phyloP scores from a whole-genome alignment of 2,329 filamentous ascomycete species.

The Parastagonospora avenae region DNA sequence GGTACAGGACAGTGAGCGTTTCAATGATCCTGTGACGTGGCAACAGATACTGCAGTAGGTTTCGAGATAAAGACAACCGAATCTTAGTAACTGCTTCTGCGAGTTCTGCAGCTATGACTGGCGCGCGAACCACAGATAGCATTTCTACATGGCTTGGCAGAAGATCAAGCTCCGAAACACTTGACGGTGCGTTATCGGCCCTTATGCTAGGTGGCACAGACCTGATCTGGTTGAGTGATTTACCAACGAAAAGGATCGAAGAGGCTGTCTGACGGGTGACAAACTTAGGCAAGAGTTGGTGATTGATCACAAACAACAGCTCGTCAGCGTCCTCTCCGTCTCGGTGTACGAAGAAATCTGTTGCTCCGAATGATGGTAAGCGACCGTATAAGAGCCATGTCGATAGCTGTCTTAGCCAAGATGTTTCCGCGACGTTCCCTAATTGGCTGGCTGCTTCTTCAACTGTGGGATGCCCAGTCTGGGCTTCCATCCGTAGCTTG shows the following conservation, averaged over 20 bases:
- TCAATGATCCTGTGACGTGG: constrained; percentile 78
- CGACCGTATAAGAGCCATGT: constrained; percentile 91
- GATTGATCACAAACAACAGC: constrained; percentile 31
- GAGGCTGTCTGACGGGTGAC: constrained; percentile 74
- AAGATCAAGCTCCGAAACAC: constrained; percentile 60
- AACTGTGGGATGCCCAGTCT: constrained; percentile 88
- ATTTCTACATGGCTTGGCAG: constrained; percentile 71
- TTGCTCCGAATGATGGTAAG: constrained; percentile 73
- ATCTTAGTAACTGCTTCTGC: constrained; percentile 76
- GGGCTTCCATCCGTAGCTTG: constrained; percentile 72
- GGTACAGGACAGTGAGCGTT: constrained; percentile 75
- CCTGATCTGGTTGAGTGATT: constrained; percentile 83
- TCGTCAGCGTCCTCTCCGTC: constrained; percentile 43
- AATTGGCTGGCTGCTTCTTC: constrained; percentile 76
- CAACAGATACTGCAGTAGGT: constrained; percentile 79
- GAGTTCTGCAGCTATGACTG: constrained; percentile 74
- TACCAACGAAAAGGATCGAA: constrained; percentile 89
- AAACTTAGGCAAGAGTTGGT: constrained; percentile 74
- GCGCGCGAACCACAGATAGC: constrained; percentile 71
- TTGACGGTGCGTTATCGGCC: constrained; percentile 30
- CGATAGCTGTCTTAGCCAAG: constrained; percentile 89
- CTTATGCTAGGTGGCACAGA: constrained; percentile 40
- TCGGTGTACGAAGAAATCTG: constrained; percentile 81
- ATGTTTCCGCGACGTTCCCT: constrained; percentile 78
- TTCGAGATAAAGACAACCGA: constrained; percentile 79